These are phyloP conservation scores for Juglanconis oblonga DNA, from an alignment of 2,329 filamentous ascomycete species.

Conservation along the genomic window DNA sequence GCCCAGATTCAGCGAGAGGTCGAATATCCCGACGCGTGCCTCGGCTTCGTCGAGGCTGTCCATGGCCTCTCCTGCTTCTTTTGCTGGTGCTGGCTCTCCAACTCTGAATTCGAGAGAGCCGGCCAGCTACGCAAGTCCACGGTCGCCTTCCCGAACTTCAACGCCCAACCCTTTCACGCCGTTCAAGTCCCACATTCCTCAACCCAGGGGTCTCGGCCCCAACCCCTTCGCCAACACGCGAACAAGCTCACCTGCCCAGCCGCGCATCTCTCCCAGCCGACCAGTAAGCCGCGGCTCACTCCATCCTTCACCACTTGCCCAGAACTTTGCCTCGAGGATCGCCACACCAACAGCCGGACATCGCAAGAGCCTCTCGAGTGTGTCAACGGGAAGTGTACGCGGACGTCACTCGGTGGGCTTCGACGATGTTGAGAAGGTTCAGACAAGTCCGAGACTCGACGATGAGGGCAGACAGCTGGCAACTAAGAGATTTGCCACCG, in stretches of 20 bases:
- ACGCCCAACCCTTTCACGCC: constrained; percentile 21
- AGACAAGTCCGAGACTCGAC: constrained; percentile 50
- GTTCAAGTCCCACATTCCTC: constrained; percentile 16
- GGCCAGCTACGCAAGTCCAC: constrained; percentile 52
- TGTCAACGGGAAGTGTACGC: constrained; percentile 33
- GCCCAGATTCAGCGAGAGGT: constrained; percentile 20
- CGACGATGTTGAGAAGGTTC: constrained; percentile 23
- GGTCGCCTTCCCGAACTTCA: constrained; percentile 31
- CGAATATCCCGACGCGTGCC: constrained; percentile 32
- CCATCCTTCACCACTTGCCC: constrained; percentile 23
- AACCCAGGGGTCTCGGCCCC: constrained; percentile 7
- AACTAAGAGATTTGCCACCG: constrained; percentile 67
- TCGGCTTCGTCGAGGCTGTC: constrained; percentile 37
- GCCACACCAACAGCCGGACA: constrained; percentile 28
- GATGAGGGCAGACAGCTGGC: constrained; percentile 72
- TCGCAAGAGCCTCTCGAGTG: constrained; percentile 43
- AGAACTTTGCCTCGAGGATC: constrained; percentile 13
- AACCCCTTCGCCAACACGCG: constrained; percentile 19
- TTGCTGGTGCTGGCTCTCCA: constrained; percentile 38
- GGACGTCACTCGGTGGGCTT: constrained; percentile 2
- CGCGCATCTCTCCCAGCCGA: constrained; percentile 19
- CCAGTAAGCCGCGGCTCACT: constrained; percentile 19
- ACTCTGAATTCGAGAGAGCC: constrained; percentile 38
- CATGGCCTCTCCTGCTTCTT: constrained; percentile 12
- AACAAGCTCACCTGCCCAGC: constrained; percentile 2